A percentile compares a stretch with the other conserved stretches of the same genome.
These are phyloP conservation scores for Athelia sp. DNA, from an alignment of 1,284 basidiomycete species.

Conservation along the genomic window DNA sequence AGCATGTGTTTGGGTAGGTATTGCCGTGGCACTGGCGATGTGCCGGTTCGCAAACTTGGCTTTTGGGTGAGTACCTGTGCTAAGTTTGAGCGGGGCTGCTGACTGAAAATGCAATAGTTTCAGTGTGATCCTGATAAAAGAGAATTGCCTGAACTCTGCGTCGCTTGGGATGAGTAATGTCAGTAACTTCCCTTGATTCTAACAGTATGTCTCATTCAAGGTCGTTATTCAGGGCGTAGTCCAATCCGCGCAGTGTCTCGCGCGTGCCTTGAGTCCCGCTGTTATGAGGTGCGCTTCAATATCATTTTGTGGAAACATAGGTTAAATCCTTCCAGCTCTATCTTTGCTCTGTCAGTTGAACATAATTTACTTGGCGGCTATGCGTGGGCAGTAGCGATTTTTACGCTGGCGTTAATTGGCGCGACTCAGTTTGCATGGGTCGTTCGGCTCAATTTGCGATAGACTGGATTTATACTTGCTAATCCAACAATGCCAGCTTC, in stretches of 20 bases:
- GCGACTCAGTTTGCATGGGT: no score
- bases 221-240: conserved; percentile 36
- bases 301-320: no score
- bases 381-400: conserved; percentile 39
- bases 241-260: conserved; percentile 54
- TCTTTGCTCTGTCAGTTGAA: conserved; percentile 41
- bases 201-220: no score
- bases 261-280: conserved; percentile 56
- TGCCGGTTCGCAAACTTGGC: conserved; percentile 33
- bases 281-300: conserved; percentile 46
- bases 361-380: conserved; percentile 37
- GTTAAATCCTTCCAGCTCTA: conserved; percentile 29
- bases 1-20: conserved; percentile 36
- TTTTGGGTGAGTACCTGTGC: conserved; percentile 29
- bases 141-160: conserved; percentile 43
- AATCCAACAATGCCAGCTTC: no score
- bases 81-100: not conserved
- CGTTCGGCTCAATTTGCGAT: no score
- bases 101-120: conserved; percentile 28
- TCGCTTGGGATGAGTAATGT: conserved; percentile 56
- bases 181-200: not conserved
- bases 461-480: no score
- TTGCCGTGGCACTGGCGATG: conserved; percentile 31
- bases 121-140: conserved; percentile 59
- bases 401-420: no score